Evolutionary conservation across 495 filamentous ascomycete genomes (phyloP).

Genomic region (Penicillium roqueforti): DNA sequence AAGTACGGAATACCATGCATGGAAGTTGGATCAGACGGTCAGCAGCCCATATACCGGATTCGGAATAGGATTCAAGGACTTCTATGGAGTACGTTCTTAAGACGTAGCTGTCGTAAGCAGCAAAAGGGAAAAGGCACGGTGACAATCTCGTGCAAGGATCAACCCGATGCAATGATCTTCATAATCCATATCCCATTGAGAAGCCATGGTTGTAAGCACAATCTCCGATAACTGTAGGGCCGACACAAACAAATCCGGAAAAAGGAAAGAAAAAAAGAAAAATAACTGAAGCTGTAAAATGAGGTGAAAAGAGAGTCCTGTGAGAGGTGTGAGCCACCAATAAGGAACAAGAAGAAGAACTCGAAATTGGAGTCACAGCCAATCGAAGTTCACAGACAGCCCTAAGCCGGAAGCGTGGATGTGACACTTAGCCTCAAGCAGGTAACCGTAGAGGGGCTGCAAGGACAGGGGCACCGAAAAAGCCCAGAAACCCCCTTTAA

Average conservation of each 20-base stretch:
- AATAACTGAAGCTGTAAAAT: not conserved
- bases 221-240: slow-evolving; percentile 1
- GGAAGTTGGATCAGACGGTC: slow-evolving; percentile 12
- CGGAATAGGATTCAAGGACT: not conserved
- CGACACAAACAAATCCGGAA: not conserved
- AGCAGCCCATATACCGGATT: slow-evolving; percentile 11
- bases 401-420: slow-evolving; percentile 11
- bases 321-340: slow-evolving; percentile 13
- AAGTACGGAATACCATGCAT: slow-evolving; percentile 1
- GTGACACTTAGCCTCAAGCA: slow-evolving; percentile 11
- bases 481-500: not conserved
- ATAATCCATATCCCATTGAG: not conserved
- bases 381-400: slow-evolving; percentile 7
- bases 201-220: not conserved
- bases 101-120: not conserved
- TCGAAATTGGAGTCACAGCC: slow-evolving; percentile 8
- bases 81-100: not conserved
- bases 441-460: slow-evolving; percentile 15
- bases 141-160: slow-evolving; percentile 3
- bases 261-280: not conserved
- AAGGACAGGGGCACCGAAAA: slow-evolving; percentile 11
- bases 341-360: slow-evolving; percentile 8
- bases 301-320: slow-evolving; percentile 6
- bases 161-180: slow-evolving; percentile 2
- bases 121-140: not conserved